Evolutionary conservation across 441 rosid genomes (phyloP), one percentile per base, ranked within the genome.

Genomic region (Mallotus repandus): DNA sequence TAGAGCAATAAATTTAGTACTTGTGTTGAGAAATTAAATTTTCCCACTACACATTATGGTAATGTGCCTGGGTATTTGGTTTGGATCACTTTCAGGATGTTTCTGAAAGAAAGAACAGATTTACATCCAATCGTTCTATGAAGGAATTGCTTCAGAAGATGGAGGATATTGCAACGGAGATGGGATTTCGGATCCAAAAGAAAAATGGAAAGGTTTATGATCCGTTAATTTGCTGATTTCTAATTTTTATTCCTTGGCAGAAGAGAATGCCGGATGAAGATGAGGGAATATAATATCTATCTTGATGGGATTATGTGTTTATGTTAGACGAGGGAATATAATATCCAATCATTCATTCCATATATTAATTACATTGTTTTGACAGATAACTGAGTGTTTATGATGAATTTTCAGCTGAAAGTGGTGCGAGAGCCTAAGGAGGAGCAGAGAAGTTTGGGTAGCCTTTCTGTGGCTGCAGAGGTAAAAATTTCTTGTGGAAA

Each of bases 91-190:
- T 35, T 54, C 65, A 96, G 99, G 88, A 90, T 74, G 84, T 90
- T 70, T 93, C 99, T 9, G 96, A 96, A 82, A 89, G 99, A 86
- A 96, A 89, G 81, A 87, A 91, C 79, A 89, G 98, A 78, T 96
- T 96, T 75, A 89, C 99, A 71, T 96, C 99, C 74, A 85, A 87
- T 87, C 88, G 72, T 76, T 88, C 90, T 3, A 84, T 85, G 11
- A 93, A 84, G 81, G 89, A 93, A 77, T 81, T 93, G 88, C 83
- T 91, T 3, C 86, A 86, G 83, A 90, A 86, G 85, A 93, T 96
- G 18, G 96, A 93, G 74, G 82, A 81, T 72, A 83, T 77, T 1
- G 97, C 79, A 8, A 90, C 82, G 3, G 88, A 86, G 76, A 96
- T 96, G 99, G 98, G 99, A 76, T 96, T 82, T 77, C 90, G 82